These are phyloP conservation scores for Hymenoscyphus fructigenus DNA, from an alignment of 2,329 filamentous ascomycete species.

Conservation along the genomic window DNA sequence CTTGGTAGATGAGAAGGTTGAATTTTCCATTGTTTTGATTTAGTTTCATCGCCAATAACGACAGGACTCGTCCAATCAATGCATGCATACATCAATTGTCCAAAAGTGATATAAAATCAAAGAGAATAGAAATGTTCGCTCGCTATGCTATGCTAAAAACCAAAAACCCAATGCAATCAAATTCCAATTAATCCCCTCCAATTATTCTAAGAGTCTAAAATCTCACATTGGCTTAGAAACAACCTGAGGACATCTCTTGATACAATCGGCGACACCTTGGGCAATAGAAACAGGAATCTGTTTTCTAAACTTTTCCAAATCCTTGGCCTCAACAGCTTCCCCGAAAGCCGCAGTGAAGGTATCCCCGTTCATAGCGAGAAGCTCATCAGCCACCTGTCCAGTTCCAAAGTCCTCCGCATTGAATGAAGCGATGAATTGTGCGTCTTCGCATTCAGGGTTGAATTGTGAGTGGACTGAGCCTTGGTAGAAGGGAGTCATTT, in stretches of 20 bases:
- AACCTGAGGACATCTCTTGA: not conserved
- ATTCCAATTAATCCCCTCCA: too few relatives aligned
- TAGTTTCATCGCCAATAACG: too few relatives aligned
- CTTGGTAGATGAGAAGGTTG: too few relatives aligned
- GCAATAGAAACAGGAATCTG: conserved; percentile 51
- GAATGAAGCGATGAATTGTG: conserved; percentile 51
- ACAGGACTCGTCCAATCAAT: too few relatives aligned
- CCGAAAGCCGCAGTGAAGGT: conserved; percentile 49
- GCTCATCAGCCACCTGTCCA: conserved; percentile 50
- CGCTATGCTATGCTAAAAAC: conserved; percentile 6
- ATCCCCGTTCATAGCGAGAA: conserved; percentile 47
- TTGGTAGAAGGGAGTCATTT: conserved; percentile 55
- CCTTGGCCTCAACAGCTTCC: conserved; percentile 45
- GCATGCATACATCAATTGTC: too few relatives aligned
- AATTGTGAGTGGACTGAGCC: conserved; percentile 56
- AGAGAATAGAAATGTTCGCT: not conserved
- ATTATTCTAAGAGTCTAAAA: too few relatives aligned
- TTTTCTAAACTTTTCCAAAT: conserved; percentile 46
- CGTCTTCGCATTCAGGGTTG: conserved; percentile 53
- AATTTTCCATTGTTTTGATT: too few relatives aligned
- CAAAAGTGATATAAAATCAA: too few relatives aligned
- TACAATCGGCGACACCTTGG: conserved; percentile 52
- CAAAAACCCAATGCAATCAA: not conserved
- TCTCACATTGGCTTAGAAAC: too few relatives aligned
- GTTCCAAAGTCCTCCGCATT: conserved; percentile 51